These are phyloP conservation scores for Rubroboletus pulcherrimus DNA, from an alignment of 768 basidiomycete species.

Conservation along the genomic window DNA sequence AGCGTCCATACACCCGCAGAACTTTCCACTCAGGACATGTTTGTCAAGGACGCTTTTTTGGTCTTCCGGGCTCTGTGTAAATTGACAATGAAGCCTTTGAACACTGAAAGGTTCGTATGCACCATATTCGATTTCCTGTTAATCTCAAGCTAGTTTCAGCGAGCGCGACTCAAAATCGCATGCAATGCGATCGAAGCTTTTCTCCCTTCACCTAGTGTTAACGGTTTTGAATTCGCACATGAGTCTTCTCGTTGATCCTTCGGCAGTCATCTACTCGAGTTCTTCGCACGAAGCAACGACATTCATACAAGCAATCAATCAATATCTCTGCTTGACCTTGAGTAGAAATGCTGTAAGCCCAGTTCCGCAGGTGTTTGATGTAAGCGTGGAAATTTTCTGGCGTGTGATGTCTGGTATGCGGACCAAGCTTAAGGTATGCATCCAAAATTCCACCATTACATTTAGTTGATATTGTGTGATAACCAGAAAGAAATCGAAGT, in stretches of 20 bases:
- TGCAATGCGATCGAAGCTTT: conserved; percentile 93
- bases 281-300: conserved; percentile 83
- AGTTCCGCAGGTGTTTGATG: conserved; percentile 95
- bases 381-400: conserved; percentile 99
- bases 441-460: background rate
- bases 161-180: conserved; percentile 96
- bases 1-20: conserved; percentile 33
- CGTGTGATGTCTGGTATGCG: conserved; percentile 90
- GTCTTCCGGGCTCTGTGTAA: conserved; percentile 97
- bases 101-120: conserved; percentile 75
- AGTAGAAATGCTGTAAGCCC: conserved; percentile 95
- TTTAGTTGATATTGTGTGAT: conserved; percentile 6
- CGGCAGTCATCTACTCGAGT: conserved; percentile 87
- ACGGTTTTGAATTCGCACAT: conserved; percentile 91
- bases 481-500: conserved; percentile 97
- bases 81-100: conserved; percentile 95
- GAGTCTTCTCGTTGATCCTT: conserved; percentile 82
- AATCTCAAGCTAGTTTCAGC: conserved; percentile 39
- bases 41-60: conserved; percentile 96
- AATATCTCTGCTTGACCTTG: conserved; percentile 89
- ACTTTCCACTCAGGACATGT: conserved; percentile 79
- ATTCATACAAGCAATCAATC: conserved; percentile 91
- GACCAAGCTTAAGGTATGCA: conserved; percentile 84
- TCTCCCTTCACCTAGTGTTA: conserved; percentile 91
- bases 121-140: background rate